Conservation (phyloP, 805 yeast genomes). For the Yamadazyma sp. region DNA sequence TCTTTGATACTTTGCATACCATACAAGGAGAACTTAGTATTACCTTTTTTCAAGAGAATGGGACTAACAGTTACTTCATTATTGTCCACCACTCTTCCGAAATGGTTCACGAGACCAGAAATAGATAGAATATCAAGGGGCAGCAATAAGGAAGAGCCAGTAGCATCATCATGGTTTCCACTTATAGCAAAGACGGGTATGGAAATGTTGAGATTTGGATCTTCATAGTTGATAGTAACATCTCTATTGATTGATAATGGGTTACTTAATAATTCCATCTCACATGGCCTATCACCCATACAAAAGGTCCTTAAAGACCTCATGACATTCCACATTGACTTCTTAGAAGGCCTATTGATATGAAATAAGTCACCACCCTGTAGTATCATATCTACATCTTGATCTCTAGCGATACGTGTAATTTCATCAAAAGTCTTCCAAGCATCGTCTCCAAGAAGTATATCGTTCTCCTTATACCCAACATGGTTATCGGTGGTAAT, state of each 20-base stretch:
- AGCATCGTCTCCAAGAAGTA: conserved; percentile 85
- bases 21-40: conserved; percentile 77
- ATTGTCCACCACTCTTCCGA: conserved; percentile 75
- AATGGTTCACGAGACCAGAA: conserved; percentile 82
- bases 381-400: conserved; percentile 80
- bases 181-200: conserved; percentile 89
- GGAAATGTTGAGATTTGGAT: conserved; percentile 83
- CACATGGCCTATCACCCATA: conserved; percentile 85
- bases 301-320: conserved; percentile 66
- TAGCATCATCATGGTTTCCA: conserved; percentile 96
- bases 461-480: conserved; percentile 87
- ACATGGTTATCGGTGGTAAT: conserved; percentile 96
- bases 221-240: conserved; percentile 82
- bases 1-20: conserved; percentile 89
- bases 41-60: conserved; percentile 75
- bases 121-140: conserved; percentile 84
- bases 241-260: conserved; percentile 60
- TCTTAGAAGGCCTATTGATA: conserved; percentile 82
- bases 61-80: conserved; percentile 77
- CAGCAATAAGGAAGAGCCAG: conserved; percentile 77
- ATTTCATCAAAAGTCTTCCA: conserved; percentile 87
- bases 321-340: conserved; percentile 80
- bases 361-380: conserved; percentile 96
- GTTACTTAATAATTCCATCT: conserved; percentile 77
- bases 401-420: conserved; percentile 61